These are phyloP conservation scores for Neofusicoccum parvum DNA, from an alignment of 2,329 filamentous ascomycete genomes.

Conservation along the genomic window DNA sequence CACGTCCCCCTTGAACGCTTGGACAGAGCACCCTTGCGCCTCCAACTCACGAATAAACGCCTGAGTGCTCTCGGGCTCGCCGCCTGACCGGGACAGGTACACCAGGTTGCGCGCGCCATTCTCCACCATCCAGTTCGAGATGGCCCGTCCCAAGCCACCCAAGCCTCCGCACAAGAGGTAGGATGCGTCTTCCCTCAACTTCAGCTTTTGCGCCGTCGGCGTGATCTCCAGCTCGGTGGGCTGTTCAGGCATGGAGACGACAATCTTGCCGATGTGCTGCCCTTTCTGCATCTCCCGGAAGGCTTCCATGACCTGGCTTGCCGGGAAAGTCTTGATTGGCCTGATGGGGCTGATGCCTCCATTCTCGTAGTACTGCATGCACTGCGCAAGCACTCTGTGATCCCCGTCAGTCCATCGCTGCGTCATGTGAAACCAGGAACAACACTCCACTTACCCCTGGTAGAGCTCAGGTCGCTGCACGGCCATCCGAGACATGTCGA, in stretches of 20 bases:
- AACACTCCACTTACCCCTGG: not conserved
- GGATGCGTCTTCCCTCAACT: slow-evolving; percentile 15
- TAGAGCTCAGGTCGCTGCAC: not conserved
- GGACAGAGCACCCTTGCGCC: slow-evolving; percentile 16
- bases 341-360: slow-evolving; percentile 27
- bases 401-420: not conserved
- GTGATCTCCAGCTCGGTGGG: slow-evolving; percentile 4
- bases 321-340: slow-evolving; percentile 31
- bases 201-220: not conserved
- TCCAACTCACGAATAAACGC: slow-evolving; percentile 23
- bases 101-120: slow-evolving; percentile 27
- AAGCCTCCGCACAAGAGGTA: slow-evolving; percentile 33
- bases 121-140: slow-evolving; percentile 27
- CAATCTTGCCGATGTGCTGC: slow-evolving; percentile 45
- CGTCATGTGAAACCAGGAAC: not conserved
- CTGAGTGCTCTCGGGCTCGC: not conserved
- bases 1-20: slow-evolving; percentile 24
- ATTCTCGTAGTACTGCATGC: not conserved
- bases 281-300: slow-evolving; percentile 38
- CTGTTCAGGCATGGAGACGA: slow-evolving; percentile 30
- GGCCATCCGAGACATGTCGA: slow-evolving; percentile 17
- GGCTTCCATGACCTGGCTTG: slow-evolving; percentile 29
- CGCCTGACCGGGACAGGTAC: slow-evolving; percentile 22
- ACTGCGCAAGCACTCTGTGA: not conserved
- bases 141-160: slow-evolving; percentile 27